Evolutionary conservation across 768 basidiomycete genomes (phyloP).

Genomic region (Rhodotorula toruloides): DNA sequence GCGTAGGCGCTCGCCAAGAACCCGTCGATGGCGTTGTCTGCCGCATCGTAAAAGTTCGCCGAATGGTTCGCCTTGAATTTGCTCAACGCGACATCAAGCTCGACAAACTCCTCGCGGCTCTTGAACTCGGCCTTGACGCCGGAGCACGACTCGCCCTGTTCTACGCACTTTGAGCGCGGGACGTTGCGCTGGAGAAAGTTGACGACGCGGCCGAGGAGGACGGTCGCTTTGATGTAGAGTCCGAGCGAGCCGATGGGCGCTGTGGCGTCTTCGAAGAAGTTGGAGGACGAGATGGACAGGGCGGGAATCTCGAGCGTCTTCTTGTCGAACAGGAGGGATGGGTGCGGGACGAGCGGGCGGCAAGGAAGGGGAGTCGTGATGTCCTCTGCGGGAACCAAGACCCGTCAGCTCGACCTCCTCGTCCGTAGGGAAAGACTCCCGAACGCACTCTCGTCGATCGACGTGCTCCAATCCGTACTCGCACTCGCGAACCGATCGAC

Average conservation of each 20-base stretch:
- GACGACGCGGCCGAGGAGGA: slow-evolving; percentile 35
- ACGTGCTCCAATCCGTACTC: slow-evolving; percentile 35
- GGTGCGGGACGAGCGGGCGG: slow-evolving; percentile 5
- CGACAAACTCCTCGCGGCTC: slow-evolving; percentile 16
- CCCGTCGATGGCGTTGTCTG: slow-evolving; percentile 21
- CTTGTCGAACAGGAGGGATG: slow-evolving; percentile 14
- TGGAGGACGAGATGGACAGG: slow-evolving; percentile 7
- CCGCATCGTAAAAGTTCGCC: slow-evolving; percentile 24
- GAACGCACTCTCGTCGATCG: slow-evolving; percentile 33
- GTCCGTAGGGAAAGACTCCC: not conserved
- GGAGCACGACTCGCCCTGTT: not conserved
- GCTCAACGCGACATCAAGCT: slow-evolving; percentile 28
- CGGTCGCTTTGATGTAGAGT: slow-evolving; percentile 30
- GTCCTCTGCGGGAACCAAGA: not conserved
- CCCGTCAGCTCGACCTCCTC: not conserved
- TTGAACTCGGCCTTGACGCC: slow-evolving; percentile 10
- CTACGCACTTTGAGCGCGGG: slow-evolving; percentile 7
- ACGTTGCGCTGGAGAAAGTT: slow-evolving; percentile 32
- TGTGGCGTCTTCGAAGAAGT: slow-evolving; percentile 16
- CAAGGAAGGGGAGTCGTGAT: slow-evolving; percentile 32
- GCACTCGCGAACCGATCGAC: slow-evolving; percentile 37
- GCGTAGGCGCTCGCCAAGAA: slow-evolving; percentile 28
- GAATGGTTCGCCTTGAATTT: slow-evolving; percentile 30
- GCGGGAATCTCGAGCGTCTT: slow-evolving; percentile 10
- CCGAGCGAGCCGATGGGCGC: slow-evolving; percentile 34